Base-by-base conservation (phyloP, 2,329 filamentous ascomycete genomes). In the Pochonia chlamydosporia region DNA sequence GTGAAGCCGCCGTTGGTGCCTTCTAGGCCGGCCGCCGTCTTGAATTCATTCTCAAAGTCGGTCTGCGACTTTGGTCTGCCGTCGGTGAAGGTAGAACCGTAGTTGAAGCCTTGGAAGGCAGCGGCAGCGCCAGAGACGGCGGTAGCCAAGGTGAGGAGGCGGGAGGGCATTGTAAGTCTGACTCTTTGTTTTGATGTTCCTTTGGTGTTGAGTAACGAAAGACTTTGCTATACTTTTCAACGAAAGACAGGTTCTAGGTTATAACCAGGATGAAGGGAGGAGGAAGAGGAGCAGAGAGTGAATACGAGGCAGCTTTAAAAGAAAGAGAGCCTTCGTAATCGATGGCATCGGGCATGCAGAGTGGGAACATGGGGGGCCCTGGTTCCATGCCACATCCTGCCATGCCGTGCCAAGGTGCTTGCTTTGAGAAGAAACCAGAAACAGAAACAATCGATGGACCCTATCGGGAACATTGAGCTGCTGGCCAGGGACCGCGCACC, bases 1-100 rank as follows among this genome's bases (percentile, higher is more conserved):
- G 71, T 85, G 72, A 86, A 89, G 44, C 59, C 66, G 40, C 80
- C 80, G 20, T 73, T 68, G 46, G 84, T 82, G 39, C 83, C 84
- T 20, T 74, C 71, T 14, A 91, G 79, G 43, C 70, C 71, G 55
- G 81, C 75, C 24, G 86, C 84, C 3, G 75, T 70, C 53, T 74
- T 79, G 75, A 89, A 89, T 67, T 87, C 79, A 58, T 75, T 69
- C 70, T 87, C 79, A 66, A 85, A 91, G 62, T 87, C 82, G 11
- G 72, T 57, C 59, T 85, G 76, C 45, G 58, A 56, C 70, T 87
- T 86, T 60, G 74, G 66, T 28, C 74, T 66, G 52, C 82, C 77
- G 57, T 81, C 78, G 41, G 73, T 76, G 60, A 82, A 81, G 50
- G 75, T 75, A 48, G 76, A 73, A 53, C 83, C 85, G 54, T 87